phyloP scores from a whole-genome alignment of 2,329 filamentous ascomycete genomes.

The Hortaea werneckii region DNA sequence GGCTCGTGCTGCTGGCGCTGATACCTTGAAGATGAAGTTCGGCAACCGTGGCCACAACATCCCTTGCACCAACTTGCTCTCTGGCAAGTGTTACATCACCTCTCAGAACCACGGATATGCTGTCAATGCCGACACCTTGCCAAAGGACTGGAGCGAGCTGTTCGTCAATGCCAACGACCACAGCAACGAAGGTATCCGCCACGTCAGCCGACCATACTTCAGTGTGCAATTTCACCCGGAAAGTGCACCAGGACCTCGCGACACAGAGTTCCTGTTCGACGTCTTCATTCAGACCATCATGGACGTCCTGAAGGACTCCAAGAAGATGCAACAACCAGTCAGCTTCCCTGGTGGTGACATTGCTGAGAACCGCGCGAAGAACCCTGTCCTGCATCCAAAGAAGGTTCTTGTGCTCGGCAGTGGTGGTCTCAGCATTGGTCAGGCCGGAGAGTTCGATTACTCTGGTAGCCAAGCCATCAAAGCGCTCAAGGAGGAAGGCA shows the following conservation, averaged over 20 bases:
- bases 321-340: constrained; percentile 62
- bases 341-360: constrained; percentile 76
- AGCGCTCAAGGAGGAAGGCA: constrained; percentile 92
- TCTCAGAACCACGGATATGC: constrained; percentile 98
- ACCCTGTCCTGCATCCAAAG: constrained; percentile 76
- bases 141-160: constrained; percentile 77
- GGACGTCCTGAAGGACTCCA: constrained; percentile 56
- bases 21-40: constrained; percentile 95
- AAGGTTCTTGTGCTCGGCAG: constrained; percentile 91
- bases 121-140: constrained; percentile 69
- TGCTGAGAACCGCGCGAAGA: constrained; percentile 64
- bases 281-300: constrained; percentile 84
- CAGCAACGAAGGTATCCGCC: constrained; percentile 95
- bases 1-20: constrained; percentile 74
- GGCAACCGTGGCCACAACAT: constrained; percentile 99
- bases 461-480: constrained; percentile 98
- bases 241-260: constrained; percentile 85
- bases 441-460: constrained; percentile 98
- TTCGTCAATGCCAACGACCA: constrained; percentile 98
- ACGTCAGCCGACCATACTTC: constrained; percentile 78
- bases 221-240: constrained; percentile 99
- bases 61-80: constrained; percentile 89
- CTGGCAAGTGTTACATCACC: constrained; percentile 95
- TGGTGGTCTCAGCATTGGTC: constrained; percentile 92
- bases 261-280: constrained; percentile 95